Conservation (phyloP, 1,284 basidiomycete species). For the Cronartium quercuum region DNA sequence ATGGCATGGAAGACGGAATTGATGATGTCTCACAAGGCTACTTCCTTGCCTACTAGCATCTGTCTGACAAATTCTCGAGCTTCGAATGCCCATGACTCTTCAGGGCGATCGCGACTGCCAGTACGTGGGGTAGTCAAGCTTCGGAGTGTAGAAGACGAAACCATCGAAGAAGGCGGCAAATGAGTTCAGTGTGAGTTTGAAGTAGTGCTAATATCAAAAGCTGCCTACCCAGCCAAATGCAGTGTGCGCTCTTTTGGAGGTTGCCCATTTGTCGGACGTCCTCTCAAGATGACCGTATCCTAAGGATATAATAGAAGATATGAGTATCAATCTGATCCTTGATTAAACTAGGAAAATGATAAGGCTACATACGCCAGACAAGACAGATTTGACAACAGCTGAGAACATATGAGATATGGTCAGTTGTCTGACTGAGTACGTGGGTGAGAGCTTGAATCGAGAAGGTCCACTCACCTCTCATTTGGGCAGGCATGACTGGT, state of each 20-base stretch:
- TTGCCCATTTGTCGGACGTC: slow-evolving; percentile 36
- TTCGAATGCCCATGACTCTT: slow-evolving; percentile 39
- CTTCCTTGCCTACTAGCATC: slow-evolving; percentile 33
- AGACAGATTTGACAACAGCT: slow-evolving; percentile 38
- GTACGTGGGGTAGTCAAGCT: slow-evolving; percentile 32
- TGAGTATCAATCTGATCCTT: neutral
- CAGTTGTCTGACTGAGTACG: too few species aligned
- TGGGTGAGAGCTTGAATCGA: neutral
- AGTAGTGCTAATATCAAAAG: too few species aligned
- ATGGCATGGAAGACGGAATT: neutral
- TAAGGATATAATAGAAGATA: slow-evolving; percentile 2
- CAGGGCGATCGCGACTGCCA: slow-evolving; percentile 28
- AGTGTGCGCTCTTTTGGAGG: slow-evolving; percentile 38
- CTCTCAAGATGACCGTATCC: slow-evolving; percentile 37
- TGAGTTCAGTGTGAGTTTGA: too few species aligned
- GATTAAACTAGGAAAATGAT: neutral
- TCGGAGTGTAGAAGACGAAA: neutral
- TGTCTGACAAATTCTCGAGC: slow-evolving; percentile 32
- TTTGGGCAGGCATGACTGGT: neutral
- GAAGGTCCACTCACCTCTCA: slow-evolving; percentile 10
- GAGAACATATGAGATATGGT: too few species aligned
- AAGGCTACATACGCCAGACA: slow-evolving; percentile 13
- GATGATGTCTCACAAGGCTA: slow-evolving; percentile 11
- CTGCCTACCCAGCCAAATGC: slow-evolving; percentile 28
- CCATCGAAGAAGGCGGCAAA: too few species aligned